Evolutionary conservation across 2,329 filamentous ascomycete genomes (phyloP).

Genomic region (Nemania sp.): DNA sequence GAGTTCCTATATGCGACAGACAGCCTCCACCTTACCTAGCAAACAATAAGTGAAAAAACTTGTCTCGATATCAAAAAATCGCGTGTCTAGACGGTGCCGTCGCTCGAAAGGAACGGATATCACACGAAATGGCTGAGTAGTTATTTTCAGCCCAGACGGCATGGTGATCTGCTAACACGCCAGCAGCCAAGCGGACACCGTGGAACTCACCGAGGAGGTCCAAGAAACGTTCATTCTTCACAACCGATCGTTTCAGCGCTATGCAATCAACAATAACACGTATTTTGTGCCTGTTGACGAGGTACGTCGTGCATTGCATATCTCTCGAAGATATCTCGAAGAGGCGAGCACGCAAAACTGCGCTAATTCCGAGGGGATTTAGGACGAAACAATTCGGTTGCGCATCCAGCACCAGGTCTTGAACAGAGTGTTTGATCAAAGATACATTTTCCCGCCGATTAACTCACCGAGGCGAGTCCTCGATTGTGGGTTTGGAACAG

Average conservation of each 20-base stretch:
- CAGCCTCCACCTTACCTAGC: constrained; percentile 20
- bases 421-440: constrained; percentile 64
- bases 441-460: constrained; percentile 71
- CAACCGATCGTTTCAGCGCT: constrained; percentile 68
- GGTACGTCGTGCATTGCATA: constrained; percentile 46
- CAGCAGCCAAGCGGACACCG: constrained; percentile 46
- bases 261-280: constrained; percentile 64
- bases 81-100: constrained; percentile 3
- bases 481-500: constrained; percentile 75
- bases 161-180: constrained; percentile 30
- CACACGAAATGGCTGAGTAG: constrained; percentile 36
- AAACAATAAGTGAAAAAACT: constrained; percentile 14
- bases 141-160: constrained; percentile 20
- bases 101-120: constrained; percentile 8
- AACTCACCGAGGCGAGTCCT: constrained; percentile 60
- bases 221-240: constrained; percentile 62
- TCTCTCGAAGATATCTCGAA: not conserved
- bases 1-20: constrained; percentile 21
- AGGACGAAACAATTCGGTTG: constrained; percentile 71
- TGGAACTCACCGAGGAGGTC: constrained; percentile 56
- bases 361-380: constrained; percentile 19
- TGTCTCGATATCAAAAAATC: constrained; percentile 9
- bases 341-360: not conserved
- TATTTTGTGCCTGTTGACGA: constrained; percentile 74
- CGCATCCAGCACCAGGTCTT: constrained; percentile 66